Percentiles rank a stretch among this genome's conserved stretches.
phyloP scores from a whole-genome alignment of 257 asterid species.

The Cynanchum wilfordii region DNA sequence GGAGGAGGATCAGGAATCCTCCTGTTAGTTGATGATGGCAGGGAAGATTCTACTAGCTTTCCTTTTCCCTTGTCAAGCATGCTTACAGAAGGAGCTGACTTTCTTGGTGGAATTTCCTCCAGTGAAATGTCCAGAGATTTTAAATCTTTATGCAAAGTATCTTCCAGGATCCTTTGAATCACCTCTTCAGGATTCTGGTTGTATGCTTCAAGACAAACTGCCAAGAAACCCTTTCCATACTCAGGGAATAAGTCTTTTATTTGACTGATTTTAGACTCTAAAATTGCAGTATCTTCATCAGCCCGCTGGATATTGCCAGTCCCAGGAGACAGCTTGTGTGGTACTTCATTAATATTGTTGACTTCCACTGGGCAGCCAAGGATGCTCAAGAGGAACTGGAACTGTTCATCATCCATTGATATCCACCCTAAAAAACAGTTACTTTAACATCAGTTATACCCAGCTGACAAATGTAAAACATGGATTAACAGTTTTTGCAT shows the following conservation, averaged over 20 bases:
- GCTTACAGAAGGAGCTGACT: slow-evolving; percentile 29
- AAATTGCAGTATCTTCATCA: slow-evolving; percentile 71
- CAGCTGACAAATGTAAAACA: neutral
- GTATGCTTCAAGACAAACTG: slow-evolving; percentile 87
- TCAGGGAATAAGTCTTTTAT: slow-evolving; percentile 88
- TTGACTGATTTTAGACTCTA: slow-evolving; percentile 89
- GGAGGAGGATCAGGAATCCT: slow-evolving; percentile 33
- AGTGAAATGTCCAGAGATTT: slow-evolving; percentile 53
- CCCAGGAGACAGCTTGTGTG: slow-evolving; percentile 23
- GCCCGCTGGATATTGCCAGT: slow-evolving; percentile 26
- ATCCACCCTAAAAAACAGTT: slow-evolving; percentile 67
- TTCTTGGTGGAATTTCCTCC: slow-evolving; percentile 51
- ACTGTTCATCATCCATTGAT: slow-evolving; percentile 66
- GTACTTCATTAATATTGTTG: slow-evolving; percentile 17
- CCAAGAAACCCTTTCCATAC: slow-evolving; percentile 80
- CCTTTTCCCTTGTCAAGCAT: slow-evolving; percentile 72
- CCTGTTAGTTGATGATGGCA: slow-evolving; percentile 21
- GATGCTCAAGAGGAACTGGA: slow-evolving; percentile 53
- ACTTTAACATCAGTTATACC: neutral
- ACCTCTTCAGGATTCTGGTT: slow-evolving; percentile 88
- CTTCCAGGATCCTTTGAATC: slow-evolving; percentile 89
- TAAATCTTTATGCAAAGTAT: slow-evolving; percentile 81
- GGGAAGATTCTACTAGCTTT: slow-evolving; percentile 43
- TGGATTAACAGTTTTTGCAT: neutral
- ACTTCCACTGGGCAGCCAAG: slow-evolving; percentile 36